Conservation (phyloP, 2,329 filamentous ascomycete genomes). For the Scedosporium boydii region DNA sequence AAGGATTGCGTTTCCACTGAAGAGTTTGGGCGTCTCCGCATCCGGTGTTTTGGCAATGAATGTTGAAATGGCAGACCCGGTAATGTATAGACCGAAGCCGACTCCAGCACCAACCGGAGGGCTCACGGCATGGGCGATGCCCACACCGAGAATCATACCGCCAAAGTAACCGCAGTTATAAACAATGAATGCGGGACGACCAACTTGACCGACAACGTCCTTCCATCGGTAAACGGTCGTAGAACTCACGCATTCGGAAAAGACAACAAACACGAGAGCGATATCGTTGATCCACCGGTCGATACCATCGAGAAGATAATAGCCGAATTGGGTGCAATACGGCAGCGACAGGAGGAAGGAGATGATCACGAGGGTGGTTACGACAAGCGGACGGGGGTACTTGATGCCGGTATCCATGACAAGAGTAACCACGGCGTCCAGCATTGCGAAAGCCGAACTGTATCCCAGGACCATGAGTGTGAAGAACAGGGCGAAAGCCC, state of each 20-base stretch:
- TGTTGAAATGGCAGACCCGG: conserved; percentile 27
- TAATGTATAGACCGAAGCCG: conserved; percentile 42
- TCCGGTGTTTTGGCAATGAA: conserved; percentile 32
- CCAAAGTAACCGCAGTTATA: conserved; percentile 44
- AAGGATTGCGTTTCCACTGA: conserved; percentile 24
- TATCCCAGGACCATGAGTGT: conserved; percentile 49
- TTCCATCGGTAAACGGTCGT: conserved; percentile 44
- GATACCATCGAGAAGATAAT: conserved; percentile 43
- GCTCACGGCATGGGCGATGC: conserved; percentile 35
- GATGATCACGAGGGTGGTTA: conserved; percentile 35
- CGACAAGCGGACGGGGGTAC: conserved; percentile 34
- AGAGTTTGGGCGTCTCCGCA: conserved; percentile 29
- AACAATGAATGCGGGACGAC: conserved; percentile 30
- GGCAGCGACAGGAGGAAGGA: conserved; percentile 45
- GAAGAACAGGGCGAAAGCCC: conserved; percentile 49
- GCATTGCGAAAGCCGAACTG: conserved; percentile 49
- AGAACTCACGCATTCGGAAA: conserved; percentile 40
- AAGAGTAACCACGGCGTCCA: conserved; percentile 45
- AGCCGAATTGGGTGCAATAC: conserved; percentile 49
- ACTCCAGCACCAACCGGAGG: conserved; percentile 37
- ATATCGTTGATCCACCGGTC: conserved; percentile 49
- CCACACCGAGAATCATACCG: conserved; percentile 40
- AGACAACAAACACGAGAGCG: conserved; percentile 43
- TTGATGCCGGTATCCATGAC: conserved; percentile 42
- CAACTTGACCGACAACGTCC: conserved; percentile 33